Percentiles rank a stretch among this genome's conserved stretches.
phyloP scores from a whole-genome alignment of 306 rosid species.

The Fagus crenata region DNA sequence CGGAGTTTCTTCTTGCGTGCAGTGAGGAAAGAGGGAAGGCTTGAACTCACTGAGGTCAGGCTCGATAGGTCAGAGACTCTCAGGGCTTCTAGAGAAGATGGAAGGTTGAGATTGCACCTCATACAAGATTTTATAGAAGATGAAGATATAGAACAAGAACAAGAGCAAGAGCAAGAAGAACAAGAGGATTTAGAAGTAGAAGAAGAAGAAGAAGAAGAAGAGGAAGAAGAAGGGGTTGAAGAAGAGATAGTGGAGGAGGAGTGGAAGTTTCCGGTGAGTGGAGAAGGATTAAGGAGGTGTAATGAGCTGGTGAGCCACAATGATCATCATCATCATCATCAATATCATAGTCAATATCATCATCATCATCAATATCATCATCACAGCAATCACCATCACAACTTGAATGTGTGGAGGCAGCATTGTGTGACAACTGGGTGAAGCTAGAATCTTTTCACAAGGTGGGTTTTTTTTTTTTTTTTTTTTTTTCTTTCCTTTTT shows the following conservation, averaged over 20 bases:
- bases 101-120: conserved; percentile 73
- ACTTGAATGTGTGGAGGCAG: conserved; percentile 46
- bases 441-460: neutral
- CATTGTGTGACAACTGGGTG: conserved; percentile 52
- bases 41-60: conserved; percentile 69
- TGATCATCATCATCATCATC: conserved; percentile 21
- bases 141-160: conserved; percentile 5
- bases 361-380: conserved; percentile 26
- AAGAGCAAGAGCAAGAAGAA: neutral
- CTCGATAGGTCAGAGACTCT: conserved; percentile 70
- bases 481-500: too few species aligned
- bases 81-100: conserved; percentile 58
- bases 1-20: conserved; percentile 67
- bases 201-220: neutral
- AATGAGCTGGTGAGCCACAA: conserved; percentile 42
- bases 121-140: conserved; percentile 18
- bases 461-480: too few species aligned
- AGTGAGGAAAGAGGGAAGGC: conserved; percentile 74
- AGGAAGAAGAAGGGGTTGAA: neutral
- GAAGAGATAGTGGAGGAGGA: conserved; percentile 23
- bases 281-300: conserved; percentile 57
- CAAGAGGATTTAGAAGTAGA: conserved; percentile 1
- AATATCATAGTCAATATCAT: conserved; percentile 21
- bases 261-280: conserved; percentile 29
- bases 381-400: conserved; percentile 18